Conservation (phyloP, 2,329 filamentous ascomycete genomes). For the Botryotinia narcissicola region DNA sequence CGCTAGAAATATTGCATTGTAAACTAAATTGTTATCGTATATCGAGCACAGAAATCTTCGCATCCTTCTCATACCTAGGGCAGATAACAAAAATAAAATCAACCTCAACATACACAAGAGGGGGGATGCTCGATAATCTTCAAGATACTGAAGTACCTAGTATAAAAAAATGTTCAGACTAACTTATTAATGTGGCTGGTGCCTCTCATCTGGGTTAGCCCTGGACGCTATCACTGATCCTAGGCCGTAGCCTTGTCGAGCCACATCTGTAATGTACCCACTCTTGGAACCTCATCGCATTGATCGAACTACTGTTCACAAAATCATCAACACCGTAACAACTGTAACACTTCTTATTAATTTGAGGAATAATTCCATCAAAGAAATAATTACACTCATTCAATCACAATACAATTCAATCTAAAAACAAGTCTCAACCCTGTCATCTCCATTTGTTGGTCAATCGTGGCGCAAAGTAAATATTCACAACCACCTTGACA, state of each 20-base stretch:
- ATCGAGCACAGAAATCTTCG: background rate
- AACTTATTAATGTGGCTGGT: background rate
- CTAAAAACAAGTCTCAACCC: background rate
- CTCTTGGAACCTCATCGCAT: constrained; percentile 11
- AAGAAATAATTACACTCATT: background rate
- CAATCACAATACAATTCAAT: background rate
- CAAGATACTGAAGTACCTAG: background rate
- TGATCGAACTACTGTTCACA: background rate
- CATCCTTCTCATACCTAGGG: background rate
- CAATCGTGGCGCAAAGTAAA: constrained; percentile 14
- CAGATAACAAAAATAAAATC: background rate
- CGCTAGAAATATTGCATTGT: background rate
- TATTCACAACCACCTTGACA: constrained; percentile 1
- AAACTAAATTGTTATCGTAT: background rate
- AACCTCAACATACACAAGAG: background rate
- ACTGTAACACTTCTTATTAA: background rate
- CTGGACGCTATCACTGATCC: background rate
- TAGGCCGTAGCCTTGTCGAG: constrained; percentile 3
- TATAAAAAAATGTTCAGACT: background rate
- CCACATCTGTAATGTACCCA: background rate
- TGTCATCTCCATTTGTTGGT: background rate
- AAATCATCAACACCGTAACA: background rate
- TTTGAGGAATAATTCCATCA: background rate
- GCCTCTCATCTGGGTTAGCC: background rate
- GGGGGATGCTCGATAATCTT: background rate